These are phyloP conservation scores for Diaporthe aspalathi DNA, from an alignment of 2,329 filamentous ascomycete species.

Conservation along the genomic window DNA sequence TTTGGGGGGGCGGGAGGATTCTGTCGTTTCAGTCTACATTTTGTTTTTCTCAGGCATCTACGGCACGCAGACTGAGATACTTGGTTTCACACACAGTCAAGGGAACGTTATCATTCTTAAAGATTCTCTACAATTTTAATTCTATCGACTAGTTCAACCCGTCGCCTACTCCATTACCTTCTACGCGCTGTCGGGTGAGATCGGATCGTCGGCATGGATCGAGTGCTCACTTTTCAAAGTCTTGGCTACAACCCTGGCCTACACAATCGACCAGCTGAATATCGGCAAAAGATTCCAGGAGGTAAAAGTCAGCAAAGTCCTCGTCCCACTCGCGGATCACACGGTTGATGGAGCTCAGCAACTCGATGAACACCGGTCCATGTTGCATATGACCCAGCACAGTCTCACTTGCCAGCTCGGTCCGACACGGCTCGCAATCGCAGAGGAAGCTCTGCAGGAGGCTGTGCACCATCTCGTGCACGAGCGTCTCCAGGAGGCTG, in stretches of 20 bases:
- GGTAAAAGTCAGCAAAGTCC: background rate
- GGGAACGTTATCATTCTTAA: background rate
- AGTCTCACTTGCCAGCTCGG: too few relatives aligned
- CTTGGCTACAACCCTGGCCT: too few relatives aligned
- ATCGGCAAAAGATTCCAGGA: background rate
- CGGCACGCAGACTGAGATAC: background rate
- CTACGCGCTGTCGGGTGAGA: too few relatives aligned
- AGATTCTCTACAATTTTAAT: slow-evolving; percentile 8
- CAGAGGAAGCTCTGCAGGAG: background rate
- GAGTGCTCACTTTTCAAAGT: background rate
- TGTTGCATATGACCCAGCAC: background rate
- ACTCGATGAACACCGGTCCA: background rate
- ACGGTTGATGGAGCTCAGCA: background rate
- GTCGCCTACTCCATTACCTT: background rate
- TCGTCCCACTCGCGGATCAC: background rate
- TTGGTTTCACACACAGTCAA: background rate
- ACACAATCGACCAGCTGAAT: background rate
- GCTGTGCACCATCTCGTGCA: background rate
- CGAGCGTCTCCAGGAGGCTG: background rate
- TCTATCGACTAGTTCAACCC: background rate
- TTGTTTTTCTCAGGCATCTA: background rate
- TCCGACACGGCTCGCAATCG: background rate
- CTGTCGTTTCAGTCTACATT: slow-evolving; percentile 13
- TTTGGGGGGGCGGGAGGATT: background rate
- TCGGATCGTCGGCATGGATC: background rate